phyloP scores from a whole-genome alignment of 352 stramenopile genomes.

The Phytophthora ohioensis region DNA sequence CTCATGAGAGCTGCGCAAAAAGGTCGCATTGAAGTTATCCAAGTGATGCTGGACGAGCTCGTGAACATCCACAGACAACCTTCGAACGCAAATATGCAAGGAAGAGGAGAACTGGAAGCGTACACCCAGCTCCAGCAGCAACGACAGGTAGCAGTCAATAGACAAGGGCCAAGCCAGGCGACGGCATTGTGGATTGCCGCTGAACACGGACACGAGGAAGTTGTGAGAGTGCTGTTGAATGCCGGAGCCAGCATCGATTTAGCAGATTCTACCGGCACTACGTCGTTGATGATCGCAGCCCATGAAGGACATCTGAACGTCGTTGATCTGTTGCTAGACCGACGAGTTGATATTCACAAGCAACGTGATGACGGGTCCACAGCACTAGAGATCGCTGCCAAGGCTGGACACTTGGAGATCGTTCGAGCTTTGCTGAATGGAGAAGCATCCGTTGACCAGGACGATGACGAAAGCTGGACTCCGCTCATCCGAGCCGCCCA shows the following conservation, averaged over 20 bases:
- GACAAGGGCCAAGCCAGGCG: conserved; percentile 19
- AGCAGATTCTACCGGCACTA: conserved; percentile 14
- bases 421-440: conserved; percentile 26
- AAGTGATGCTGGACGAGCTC: conserved; percentile 29
- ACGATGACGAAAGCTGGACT: conserved; percentile 21
- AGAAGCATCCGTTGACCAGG: conserved; percentile 13
- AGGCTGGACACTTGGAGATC: conserved; percentile 16
- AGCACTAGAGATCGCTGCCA: conserved; percentile 16
- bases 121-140: conserved; percentile 24
- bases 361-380: conserved; percentile 23
- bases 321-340: conserved; percentile 21
- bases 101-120: conserved; percentile 4
- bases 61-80: conserved; percentile 22
- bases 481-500: conserved; percentile 26
- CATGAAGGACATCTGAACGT: conserved; percentile 22
- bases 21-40: conserved; percentile 26
- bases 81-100: background rate
- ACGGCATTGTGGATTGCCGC: conserved; percentile 31
- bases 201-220: conserved; percentile 22
- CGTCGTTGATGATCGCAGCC: conserved; percentile 21
- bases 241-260: conserved; percentile 23
- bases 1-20: conserved; percentile 40
- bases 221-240: conserved; percentile 20
- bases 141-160: conserved; percentile 19
- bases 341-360: conserved; percentile 18